Percentiles rank a stretch among this genome's conserved stretches.
These are phyloP conservation scores for Trypanosoma conorhini DNA, from an alignment of 208 protist species.

Conservation along the genomic window DNA sequence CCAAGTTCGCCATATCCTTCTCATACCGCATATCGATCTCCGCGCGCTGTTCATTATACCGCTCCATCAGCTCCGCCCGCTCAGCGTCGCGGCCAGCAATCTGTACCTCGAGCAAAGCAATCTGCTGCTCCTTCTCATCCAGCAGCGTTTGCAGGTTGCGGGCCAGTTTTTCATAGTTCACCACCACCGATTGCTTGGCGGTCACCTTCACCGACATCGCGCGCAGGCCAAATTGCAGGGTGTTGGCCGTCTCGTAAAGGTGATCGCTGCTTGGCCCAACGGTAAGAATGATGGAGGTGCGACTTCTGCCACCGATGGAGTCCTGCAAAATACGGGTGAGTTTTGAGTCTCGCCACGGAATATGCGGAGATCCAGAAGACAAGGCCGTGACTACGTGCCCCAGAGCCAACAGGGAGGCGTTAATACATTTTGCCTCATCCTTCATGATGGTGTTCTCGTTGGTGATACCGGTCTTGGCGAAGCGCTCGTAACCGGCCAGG, in stretches of 20 bases:
- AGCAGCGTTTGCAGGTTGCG: constrained; percentile 73
- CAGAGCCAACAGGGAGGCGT: constrained; percentile 84
- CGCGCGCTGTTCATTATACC: constrained; percentile 59
- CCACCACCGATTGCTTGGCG: constrained; percentile 72
- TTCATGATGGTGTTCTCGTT: constrained; percentile 74
- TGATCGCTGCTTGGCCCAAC: constrained; percentile 86
- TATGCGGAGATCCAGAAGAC: constrained; percentile 65
- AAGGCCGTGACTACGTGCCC: constrained; percentile 86
- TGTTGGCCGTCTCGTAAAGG: constrained; percentile 86
- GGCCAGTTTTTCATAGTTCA: constrained; percentile 85
- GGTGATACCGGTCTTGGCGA: constrained; percentile 89
- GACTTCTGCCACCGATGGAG: constrained; percentile 89
- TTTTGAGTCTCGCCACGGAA: constrained; percentile 94
- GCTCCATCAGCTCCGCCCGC: constrained; percentile 63
- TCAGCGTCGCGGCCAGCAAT: constrained; percentile 79
- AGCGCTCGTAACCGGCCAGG: constrained; percentile 89
- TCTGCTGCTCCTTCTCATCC: constrained; percentile 69
- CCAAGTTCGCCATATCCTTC: constrained; percentile 58
- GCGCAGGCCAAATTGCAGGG: constrained; percentile 82
- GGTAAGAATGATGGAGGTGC: constrained; percentile 88
- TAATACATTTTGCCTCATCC: constrained; percentile 92
- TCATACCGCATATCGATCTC: constrained; percentile 61
- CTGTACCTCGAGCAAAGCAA: constrained; percentile 75
- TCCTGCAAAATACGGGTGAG: constrained; percentile 92
- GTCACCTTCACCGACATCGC: constrained; percentile 88